Conservation (phyloP, 2,329 filamentous ascomycete species). For the Escovopsis sp. region DNA sequence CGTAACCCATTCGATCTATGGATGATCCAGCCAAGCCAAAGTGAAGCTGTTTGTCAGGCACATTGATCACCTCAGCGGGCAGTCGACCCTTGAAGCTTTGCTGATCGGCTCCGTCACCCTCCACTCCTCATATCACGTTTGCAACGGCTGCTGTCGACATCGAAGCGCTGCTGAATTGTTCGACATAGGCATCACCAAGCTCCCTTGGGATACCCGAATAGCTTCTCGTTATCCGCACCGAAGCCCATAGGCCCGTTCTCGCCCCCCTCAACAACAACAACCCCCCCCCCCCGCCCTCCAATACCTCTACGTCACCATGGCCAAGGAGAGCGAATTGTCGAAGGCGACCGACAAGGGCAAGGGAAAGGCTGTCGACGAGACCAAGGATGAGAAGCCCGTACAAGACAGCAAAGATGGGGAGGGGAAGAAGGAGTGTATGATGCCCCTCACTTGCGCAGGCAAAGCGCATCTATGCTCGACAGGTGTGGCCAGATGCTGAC, state of each 20-base stretch:
- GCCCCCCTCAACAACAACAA: constrained; percentile 10
- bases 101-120: constrained; percentile 24
- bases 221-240: too few relatives aligned
- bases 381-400: constrained; percentile 54
- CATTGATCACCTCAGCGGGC: too few relatives aligned
- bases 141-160: too few relatives aligned
- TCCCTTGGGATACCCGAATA: too few relatives aligned
- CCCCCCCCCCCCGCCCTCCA: constrained; percentile 11
- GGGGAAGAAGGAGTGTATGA: constrained; percentile 39
- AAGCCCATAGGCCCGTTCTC: too few relatives aligned
- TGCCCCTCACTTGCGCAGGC: constrained; percentile 2
- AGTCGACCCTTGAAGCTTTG: constrained; percentile 17
- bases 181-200: too few relatives aligned
- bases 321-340: constrained; percentile 80
- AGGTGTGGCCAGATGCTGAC: neutral
- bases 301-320: constrained; percentile 48
- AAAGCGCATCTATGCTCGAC: constrained; percentile 1
- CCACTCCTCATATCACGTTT: constrained; percentile 10
- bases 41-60: too few relatives aligned
- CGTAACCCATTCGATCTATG: constrained; percentile 27
- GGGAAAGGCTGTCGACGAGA: constrained; percentile 68
- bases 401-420: constrained; percentile 68
- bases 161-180: too few relatives aligned
- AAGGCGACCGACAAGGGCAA: constrained; percentile 89
- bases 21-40: constrained; percentile 4